Percentiles rank a stretch among this genome's conserved stretches.
Conservation (phyloP, 352 stramenopile genomes). For the Phytophthora cactorum region DNA sequence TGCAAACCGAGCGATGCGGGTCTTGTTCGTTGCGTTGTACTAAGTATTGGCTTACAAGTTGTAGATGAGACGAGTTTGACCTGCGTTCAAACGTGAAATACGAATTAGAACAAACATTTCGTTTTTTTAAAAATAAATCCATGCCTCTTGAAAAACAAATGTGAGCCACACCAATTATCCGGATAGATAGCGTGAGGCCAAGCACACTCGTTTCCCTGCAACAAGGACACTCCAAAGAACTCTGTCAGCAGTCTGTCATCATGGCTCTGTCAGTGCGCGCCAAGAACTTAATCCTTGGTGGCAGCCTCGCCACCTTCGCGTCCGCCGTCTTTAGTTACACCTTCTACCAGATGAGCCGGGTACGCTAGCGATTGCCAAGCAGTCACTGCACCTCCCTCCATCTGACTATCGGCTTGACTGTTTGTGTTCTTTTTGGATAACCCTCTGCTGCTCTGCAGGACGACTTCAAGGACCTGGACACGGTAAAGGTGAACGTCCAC, state of each 20-base stretch:
- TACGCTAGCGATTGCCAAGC: conserved; percentile 17
- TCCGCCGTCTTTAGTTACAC: conserved; percentile 78
- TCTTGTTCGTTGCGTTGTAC: background rate
- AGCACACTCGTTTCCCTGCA: background rate
- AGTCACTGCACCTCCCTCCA: background rate
- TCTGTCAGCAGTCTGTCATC: background rate
- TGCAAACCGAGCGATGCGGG: background rate
- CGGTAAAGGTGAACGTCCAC: conserved; percentile 83
- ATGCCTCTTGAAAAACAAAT: background rate
- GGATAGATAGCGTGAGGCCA: conserved; percentile 20
- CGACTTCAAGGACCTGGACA: conserved; percentile 84
- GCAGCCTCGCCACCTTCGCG: conserved; percentile 69
- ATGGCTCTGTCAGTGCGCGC: conserved; percentile 75
- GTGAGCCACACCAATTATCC: conserved; percentile 10
- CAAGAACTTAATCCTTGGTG: conserved; percentile 81
- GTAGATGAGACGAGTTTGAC: too few relatives aligned
- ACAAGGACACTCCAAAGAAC: background rate
- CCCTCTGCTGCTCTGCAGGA: conserved; percentile 44
- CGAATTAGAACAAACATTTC: too few relatives aligned
- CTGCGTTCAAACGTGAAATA: too few relatives aligned
- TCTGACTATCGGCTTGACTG: background rate
- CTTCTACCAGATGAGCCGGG: conserved; percentile 83
- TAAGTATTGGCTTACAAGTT: too few relatives aligned
- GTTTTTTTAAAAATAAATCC: too few relatives aligned
- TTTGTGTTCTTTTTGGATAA: background rate